These are phyloP conservation scores for Singerocomus inundabilis DNA, from an alignment of 1,284 basidiomycete species.

Conservation along the genomic window DNA sequence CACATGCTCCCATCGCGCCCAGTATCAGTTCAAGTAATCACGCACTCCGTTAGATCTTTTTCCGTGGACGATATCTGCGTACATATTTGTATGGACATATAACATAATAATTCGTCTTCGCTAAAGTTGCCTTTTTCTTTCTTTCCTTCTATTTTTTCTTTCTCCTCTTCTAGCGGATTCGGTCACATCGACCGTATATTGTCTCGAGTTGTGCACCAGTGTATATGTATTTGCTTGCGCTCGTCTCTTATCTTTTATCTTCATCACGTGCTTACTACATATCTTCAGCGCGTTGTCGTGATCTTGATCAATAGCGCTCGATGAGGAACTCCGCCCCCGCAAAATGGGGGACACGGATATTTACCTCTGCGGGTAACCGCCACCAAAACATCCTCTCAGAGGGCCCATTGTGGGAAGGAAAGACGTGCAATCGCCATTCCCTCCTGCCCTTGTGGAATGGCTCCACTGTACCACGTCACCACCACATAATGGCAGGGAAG, in stretches of 20 bases:
- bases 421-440: too few relatives aligned
- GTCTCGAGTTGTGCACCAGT: background rate
- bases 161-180: too few relatives aligned
- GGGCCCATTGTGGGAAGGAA: background rate
- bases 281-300: background rate
- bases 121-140: too few relatives aligned
- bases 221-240: background rate
- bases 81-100: constrained; percentile 3
- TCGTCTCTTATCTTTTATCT: background rate
- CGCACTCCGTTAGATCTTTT: constrained; percentile 4
- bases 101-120: constrained; percentile 3
- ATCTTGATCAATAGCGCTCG: too few relatives aligned
- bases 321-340: too few relatives aligned
- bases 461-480: background rate
- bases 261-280: background rate
- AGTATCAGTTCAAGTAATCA: too few relatives aligned
- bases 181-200: too few relatives aligned
- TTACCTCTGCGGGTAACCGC: too few relatives aligned
- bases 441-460: too few relatives aligned
- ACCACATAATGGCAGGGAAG: too few relatives aligned
- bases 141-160: too few relatives aligned
- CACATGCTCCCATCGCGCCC: constrained; percentile 8
- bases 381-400: background rate
- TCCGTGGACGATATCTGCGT: constrained; percentile 3
- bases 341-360: background rate